Evolutionary conservation across 2,329 filamentous ascomycete genomes (phyloP), one percentile per base, ranked within the genome.

Genomic region (Exophiala viscosa): DNA sequence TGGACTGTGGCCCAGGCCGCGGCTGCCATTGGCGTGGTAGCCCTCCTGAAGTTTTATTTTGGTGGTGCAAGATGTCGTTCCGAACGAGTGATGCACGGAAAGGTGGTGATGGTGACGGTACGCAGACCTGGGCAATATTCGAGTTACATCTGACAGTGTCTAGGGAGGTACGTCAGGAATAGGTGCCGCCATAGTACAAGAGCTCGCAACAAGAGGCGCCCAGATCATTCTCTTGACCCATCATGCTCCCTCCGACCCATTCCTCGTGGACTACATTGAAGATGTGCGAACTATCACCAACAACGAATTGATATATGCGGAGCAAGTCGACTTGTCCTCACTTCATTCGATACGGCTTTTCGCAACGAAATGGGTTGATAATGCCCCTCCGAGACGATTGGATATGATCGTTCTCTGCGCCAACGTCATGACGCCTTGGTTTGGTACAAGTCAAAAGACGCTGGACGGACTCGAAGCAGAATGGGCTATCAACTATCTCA

Each of bases 321-420:
- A 99, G 70, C 88, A 96, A 71, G 90, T 96, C 63, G 90, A 99
- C 66, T 81, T 99, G 23, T 75, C 86, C 10, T 92, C 87, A 13
- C 76, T 99, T n/a, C 84, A 96, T 69, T 95, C 88, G 69, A 86
- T 99, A 63, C 87, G 93, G 35, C 80, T 85, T 58, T 99, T 99
- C 68, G 93, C 93, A 10, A 99, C 93, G 0, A 92, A 90, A 74
- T 99, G 95, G 92, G 90, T 99, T 60, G 92, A 99, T 70, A 97
- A 96, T 69, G 82, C 88, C 17, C 92, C 93, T 2, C 89, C 91
- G 7, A 80, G 95, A 51, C 79, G 95, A 43, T 75, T 99, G 5
- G 93, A 99, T 69, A 91, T 92, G 84, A 76, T 99, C 42, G 81
- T 99, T 15, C 78, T 99, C 14, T 96, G 90, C 69, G 93, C 86